Evolutionary conservation across 2,329 filamentous ascomycete genomes (phyloP).

Genomic region (Magnaporthales sp.): DNA sequence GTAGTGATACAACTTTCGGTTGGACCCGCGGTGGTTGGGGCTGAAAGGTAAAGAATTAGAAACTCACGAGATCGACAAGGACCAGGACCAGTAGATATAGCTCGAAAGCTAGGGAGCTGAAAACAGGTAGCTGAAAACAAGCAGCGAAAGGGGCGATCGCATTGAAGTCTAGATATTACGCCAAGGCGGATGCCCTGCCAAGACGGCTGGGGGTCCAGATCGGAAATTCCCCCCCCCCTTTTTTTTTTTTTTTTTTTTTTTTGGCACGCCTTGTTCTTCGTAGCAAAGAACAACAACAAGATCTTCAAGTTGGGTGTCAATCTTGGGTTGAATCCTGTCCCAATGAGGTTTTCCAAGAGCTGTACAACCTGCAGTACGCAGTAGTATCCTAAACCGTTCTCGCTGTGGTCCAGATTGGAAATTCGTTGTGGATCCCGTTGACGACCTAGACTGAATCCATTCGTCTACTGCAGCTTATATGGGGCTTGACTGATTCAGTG

Average conservation of each 20-base stretch:
- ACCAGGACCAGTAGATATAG: not conserved
- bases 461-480: not conserved
- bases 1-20: not conserved
- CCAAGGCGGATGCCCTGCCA: not conserved
- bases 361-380: no score
- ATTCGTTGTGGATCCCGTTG: no score
- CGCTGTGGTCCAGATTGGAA: not conserved
- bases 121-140: not conserved
- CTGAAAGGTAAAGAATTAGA: not conserved
- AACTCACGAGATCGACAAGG: not conserved
- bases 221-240: not conserved
- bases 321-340: not conserved
- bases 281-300: not conserved
- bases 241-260: no score
- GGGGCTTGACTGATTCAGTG: not conserved
- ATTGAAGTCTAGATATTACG: not conserved
- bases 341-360: not conserved
- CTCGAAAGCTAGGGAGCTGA: not conserved
- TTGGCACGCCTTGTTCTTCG: not conserved
- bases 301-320: not conserved
- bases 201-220: not conserved
- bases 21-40: not conserved
- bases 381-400: not conserved
- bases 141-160: not conserved
- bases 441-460: not conserved